Percentiles rank a stretch among this genome's conserved stretches.
Conservation (phyloP, 2,329 filamentous ascomycete species). For the Monilinia vaccinii-corymbosi region DNA sequence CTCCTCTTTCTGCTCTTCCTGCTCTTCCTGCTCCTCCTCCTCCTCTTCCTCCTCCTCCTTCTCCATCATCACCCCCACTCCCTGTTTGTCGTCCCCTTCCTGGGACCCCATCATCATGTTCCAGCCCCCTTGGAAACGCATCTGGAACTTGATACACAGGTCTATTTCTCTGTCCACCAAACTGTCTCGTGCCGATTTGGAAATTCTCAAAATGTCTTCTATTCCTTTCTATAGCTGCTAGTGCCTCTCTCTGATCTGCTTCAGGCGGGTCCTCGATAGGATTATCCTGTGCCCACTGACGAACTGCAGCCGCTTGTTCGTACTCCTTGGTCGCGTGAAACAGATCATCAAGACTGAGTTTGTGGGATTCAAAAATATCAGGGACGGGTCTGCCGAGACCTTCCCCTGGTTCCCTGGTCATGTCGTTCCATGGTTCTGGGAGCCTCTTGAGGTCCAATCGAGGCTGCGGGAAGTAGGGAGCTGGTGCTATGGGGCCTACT, state of each 20-base stretch:
- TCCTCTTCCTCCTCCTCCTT: background rate
- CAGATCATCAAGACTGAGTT: background rate
- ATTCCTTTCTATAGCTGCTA: background rate
- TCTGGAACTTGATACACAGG: background rate
- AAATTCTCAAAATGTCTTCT: accelerated
- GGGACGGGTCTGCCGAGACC: background rate
- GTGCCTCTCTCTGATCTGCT: background rate
- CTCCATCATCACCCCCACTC: too few relatives aligned
- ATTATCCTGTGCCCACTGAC: background rate
- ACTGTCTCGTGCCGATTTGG: background rate
- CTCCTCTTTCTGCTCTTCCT: background rate
- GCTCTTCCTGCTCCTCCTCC: background rate
- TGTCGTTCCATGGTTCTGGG: background rate
- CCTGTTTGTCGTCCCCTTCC: too few relatives aligned
- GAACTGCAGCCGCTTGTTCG: background rate
- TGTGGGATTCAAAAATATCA: background rate
- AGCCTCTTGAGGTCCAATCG: background rate
- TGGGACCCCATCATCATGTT: background rate
- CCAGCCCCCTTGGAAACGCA: background rate
- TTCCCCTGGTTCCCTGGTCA: background rate
- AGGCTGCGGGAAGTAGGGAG: background rate
- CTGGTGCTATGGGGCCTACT: too few relatives aligned
- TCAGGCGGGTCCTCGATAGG: background rate
- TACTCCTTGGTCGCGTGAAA: background rate
- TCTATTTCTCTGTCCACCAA: background rate